phyloP scores from a whole-genome alignment of 176 grass and related monocot species.

The Oryza officinalis region DNA sequence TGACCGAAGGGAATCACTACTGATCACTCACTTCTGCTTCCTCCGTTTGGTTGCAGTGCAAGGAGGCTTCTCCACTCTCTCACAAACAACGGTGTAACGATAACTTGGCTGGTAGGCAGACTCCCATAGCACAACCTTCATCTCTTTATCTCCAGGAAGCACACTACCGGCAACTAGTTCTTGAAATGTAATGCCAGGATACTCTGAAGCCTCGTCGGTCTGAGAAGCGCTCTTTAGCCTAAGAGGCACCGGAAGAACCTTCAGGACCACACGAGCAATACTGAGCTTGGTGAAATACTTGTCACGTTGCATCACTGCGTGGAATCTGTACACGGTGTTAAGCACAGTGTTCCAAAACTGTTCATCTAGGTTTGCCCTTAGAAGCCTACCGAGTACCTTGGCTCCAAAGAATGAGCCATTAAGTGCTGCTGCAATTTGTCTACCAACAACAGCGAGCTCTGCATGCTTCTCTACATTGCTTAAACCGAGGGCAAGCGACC shows the following conservation, averaged over 20 bases:
- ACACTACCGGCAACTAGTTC: background rate
- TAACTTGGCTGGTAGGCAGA: slow-evolving; percentile 11
- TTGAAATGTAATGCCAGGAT: background rate
- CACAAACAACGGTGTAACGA: slow-evolving; percentile 4
- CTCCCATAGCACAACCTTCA: slow-evolving; percentile 14
- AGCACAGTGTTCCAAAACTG: slow-evolving; percentile 21
- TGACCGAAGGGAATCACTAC: background rate
- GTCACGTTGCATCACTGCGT: background rate
- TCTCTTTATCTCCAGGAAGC: background rate
- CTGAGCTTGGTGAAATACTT: background rate
- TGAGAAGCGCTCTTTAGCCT: background rate
- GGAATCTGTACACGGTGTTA: background rate
- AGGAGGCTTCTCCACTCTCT: background rate
- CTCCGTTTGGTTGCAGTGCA: background rate
- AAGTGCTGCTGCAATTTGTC: slow-evolving; percentile 33
- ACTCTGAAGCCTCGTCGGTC: background rate
- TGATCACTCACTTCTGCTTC: background rate
- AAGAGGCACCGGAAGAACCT: background rate
- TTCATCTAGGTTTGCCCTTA: slow-evolving; percentile 13
- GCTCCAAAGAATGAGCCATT: slow-evolving; percentile 35
- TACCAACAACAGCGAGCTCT: slow-evolving; percentile 24
- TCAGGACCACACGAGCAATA: background rate
- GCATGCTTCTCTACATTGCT: slow-evolving; percentile 8
- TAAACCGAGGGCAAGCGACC: slow-evolving; percentile 25
- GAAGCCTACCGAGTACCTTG: slow-evolving; percentile 22